Evolutionary conservation across 176 grass and related monocot genomes (phyloP).

Genomic region (Typha latifolia): DNA sequence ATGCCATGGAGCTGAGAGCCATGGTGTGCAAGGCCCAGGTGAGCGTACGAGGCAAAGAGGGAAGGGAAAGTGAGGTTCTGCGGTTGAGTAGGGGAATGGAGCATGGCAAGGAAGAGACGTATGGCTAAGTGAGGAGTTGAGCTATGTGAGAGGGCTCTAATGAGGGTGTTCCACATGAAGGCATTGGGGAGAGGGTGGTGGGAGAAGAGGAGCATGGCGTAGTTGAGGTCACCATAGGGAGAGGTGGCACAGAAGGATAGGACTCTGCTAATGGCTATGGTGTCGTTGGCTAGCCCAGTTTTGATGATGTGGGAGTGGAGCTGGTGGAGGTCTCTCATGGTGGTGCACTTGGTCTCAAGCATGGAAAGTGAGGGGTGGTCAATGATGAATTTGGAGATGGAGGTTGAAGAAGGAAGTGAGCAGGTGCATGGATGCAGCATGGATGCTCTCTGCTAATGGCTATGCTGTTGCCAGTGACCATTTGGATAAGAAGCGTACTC

Average conservation of each 20-base stretch:
- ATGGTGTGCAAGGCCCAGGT: slow-evolving; percentile 21
- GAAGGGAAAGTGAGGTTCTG: slow-evolving; percentile 50
- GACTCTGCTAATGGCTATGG: slow-evolving; percentile 55
- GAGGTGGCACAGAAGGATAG: slow-evolving; percentile 40
- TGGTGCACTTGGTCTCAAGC: slow-evolving; percentile 53
- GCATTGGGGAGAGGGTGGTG: slow-evolving; percentile 44
- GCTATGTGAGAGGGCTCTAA: slow-evolving; percentile 43
- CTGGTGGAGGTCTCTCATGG: slow-evolving; percentile 54
- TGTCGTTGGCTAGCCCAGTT: slow-evolving; percentile 44
- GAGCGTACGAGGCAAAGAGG: slow-evolving; percentile 33
- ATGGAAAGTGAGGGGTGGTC: slow-evolving; percentile 34
- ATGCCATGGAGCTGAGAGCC: slow-evolving; percentile 58
- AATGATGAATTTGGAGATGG: slow-evolving; percentile 36
- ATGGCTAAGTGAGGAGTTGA: slow-evolving; percentile 31
- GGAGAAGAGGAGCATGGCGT: slow-evolving; percentile 40
- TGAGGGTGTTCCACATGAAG: slow-evolving; percentile 75
- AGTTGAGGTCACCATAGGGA: slow-evolving; percentile 23
- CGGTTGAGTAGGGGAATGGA: slow-evolving; percentile 20
- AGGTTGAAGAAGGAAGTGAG: slow-evolving; percentile 28
- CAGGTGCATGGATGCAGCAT: slow-evolving; percentile 3
- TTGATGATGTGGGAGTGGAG: slow-evolving; percentile 61
- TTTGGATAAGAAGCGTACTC: too few relatives aligned
- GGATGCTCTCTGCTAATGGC: too few relatives aligned
- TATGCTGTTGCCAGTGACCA: too few relatives aligned
- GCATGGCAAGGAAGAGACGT: slow-evolving; percentile 48